Evolutionary conservation across 2,329 filamentous ascomycete species (phyloP).

Genomic region (Epichloe scottii): DNA sequence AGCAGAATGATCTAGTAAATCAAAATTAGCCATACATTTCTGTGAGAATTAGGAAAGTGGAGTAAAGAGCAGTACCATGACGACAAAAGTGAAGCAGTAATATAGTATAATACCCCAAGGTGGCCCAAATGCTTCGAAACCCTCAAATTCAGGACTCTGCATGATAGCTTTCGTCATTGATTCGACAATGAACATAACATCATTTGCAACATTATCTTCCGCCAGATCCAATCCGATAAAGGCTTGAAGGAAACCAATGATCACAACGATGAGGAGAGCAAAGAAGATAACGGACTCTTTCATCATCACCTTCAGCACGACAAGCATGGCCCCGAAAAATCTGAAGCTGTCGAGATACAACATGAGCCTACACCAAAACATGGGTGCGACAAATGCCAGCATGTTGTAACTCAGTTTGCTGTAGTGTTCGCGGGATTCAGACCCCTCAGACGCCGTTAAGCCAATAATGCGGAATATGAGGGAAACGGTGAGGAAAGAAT

Average conservation of each 20-base stretch:
- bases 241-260: conserved; percentile 80
- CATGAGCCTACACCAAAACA: conserved; percentile 92
- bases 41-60: background rate
- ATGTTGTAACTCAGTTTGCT: conserved; percentile 89
- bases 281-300: conserved; percentile 95
- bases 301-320: conserved; percentile 93
- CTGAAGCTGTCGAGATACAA: conserved; percentile 87
- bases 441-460: conserved; percentile 44
- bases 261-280: conserved; percentile 70
- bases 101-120: conserved; percentile 93
- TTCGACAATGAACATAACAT: conserved; percentile 62
- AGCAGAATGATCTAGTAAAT: conserved; percentile 53
- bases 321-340: conserved; percentile 97
- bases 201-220: conserved; percentile 56
- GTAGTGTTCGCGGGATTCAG: conserved; percentile 39
- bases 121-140: conserved; percentile 81
- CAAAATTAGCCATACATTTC: background rate
- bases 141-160: conserved; percentile 78
- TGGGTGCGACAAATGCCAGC: conserved; percentile 79
- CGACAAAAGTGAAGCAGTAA: conserved; percentile 94
- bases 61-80: conserved; percentile 55
- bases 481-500: conserved; percentile 64
- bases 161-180: conserved; percentile 85
- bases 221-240: conserved; percentile 85
- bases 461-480: conserved; percentile 71